Base-by-base conservation (phyloP, 2,329 filamentous ascomycete genomes). In the Elsinoe necatrix region DNA sequence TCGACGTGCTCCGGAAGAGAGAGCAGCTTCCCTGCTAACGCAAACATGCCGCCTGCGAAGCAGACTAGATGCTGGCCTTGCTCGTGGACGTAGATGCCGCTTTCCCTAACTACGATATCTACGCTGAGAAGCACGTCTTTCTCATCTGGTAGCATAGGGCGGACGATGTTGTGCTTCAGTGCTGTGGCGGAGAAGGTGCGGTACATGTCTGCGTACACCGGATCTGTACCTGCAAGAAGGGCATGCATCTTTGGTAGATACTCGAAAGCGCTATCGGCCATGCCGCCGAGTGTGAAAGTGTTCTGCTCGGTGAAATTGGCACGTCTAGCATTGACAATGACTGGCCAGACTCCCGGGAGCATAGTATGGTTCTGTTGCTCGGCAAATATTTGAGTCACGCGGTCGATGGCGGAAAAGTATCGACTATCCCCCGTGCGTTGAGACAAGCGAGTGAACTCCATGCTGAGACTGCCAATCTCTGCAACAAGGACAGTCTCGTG, bases 1-100 rank as follows among this genome's bases (percentile, higher is more conserved):
- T 75, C 70, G 59, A 84, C 69, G 61, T 84, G 80, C 14, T 70
- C 69, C 2, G 76, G 68, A n/a, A 78, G 72, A 12, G 73, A 68
- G 65, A 83, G 83, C 1, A 83, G 64, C 62, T 77, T 80, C 43
- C 80, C 77, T 25, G 80, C 81, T 0, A 84, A 67, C 0, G 77
- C 81, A 59, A 82, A 79, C 80, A 84, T 84, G 54, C 80, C 81
- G 9, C 81, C 81, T 0, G 77, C 73, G 63, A 81, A 84, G 69
- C 81, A 84, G 21, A 72, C 74, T 12, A 84, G 72, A 66, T 84
- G 81, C 54, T 80, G 76, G 23, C 77, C 74, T 61, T 82, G 75
- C 11, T 80, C 75, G 9, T 74, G 69, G 4, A 80, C 68, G 5
- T 55, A 48, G 4, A 60, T 48, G 3, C 62, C 60, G 20, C 41